A percentile compares a stretch with the other conserved stretches of the same genome.
Evolutionary conservation across 495 filamentous ascomycete species (phyloP).

Genomic region (Penicillium crystallinum): DNA sequence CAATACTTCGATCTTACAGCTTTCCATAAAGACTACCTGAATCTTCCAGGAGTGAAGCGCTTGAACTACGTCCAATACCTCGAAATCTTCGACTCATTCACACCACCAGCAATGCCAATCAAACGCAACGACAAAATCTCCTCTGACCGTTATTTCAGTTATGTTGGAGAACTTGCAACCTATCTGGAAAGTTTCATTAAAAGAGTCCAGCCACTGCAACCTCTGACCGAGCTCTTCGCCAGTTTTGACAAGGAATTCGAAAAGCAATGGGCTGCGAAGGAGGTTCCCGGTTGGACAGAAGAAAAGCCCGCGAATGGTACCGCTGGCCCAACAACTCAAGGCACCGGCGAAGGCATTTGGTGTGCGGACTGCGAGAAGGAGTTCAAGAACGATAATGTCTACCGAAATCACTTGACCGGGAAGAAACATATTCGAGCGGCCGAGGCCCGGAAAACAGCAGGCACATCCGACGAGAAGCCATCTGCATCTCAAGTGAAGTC

Average conservation of each 20-base stretch:
- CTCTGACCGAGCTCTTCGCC: slow-evolving; percentile 70
- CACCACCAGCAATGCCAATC: slow-evolving; percentile 61
- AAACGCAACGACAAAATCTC: slow-evolving; percentile 78
- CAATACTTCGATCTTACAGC: slow-evolving; percentile 82
- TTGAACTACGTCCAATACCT: slow-evolving; percentile 89
- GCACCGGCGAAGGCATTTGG: slow-evolving; percentile 70
- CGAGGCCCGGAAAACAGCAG: slow-evolving; percentile 49
- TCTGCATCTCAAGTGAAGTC: slow-evolving; percentile 24
- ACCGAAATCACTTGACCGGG: slow-evolving; percentile 78
- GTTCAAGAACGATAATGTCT: slow-evolving; percentile 93
- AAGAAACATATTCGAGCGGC: slow-evolving; percentile 89
- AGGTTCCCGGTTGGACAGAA: slow-evolving; percentile 73
- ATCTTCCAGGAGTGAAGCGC: slow-evolving; percentile 77
- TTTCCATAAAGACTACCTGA: slow-evolving; percentile 82
- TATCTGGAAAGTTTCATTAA: slow-evolving; percentile 86
- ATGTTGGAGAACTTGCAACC: slow-evolving; percentile 68
- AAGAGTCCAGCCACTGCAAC: slow-evolving; percentile 73
- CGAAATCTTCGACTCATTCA: slow-evolving; percentile 80
- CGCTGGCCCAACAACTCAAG: slow-evolving; percentile 47
- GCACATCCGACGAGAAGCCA: slow-evolving; percentile 21
- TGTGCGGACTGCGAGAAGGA: slow-evolving; percentile 88
- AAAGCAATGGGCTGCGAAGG: slow-evolving; percentile 70
- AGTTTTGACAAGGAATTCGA: slow-evolving; percentile 79
- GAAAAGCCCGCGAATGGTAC: slow-evolving; percentile 44
- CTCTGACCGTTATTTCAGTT: slow-evolving; percentile 77